Conservation (phyloP, 2,329 filamentous ascomycete species). For the Fusarium coffeatum region DNA sequence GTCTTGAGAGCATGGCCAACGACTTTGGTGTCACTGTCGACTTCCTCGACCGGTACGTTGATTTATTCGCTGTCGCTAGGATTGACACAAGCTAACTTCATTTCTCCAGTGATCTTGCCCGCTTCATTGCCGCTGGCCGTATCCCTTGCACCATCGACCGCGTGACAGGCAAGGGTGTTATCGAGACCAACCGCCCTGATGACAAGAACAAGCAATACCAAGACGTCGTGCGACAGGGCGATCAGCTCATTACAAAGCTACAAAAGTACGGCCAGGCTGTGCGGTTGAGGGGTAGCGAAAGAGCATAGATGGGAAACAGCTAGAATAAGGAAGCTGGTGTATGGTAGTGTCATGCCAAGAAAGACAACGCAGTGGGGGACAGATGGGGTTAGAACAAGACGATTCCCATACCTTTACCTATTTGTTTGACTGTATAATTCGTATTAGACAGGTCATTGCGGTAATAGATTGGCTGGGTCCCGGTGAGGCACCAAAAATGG, state of each 20-base stretch:
- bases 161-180: constrained; percentile 94
- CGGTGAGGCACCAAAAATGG: constrained; percentile 34
- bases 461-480: constrained; percentile 42
- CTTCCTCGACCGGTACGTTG: constrained; percentile 87
- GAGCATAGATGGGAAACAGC: constrained; percentile 62
- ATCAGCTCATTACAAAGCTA: constrained; percentile 97
- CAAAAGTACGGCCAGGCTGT: constrained; percentile 99
- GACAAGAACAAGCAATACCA: constrained; percentile 99
- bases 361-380: constrained; percentile 18
- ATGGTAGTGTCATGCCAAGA: constrained; percentile 28
- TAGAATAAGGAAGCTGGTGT: constrained; percentile 4
- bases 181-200: constrained; percentile 97
- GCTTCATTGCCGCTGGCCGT: constrained; percentile 94
- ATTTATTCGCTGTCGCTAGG: background rate
- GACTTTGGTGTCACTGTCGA: constrained; percentile 98
- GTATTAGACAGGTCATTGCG: constrained; percentile 47
- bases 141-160: constrained; percentile 98
- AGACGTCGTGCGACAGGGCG: constrained; percentile 96
- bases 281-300: constrained; percentile 91
- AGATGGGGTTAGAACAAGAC: constrained; percentile 15
- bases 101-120: constrained; percentile 81
- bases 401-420: constrained; percentile 36
- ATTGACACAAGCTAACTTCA: constrained; percentile 5
- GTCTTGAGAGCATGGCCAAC: constrained; percentile 95
- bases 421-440: constrained; percentile 46